These are phyloP conservation scores for Oryza nivara DNA, from an alignment of 176 grass and related monocot genomes.

Conservation along the genomic window DNA sequence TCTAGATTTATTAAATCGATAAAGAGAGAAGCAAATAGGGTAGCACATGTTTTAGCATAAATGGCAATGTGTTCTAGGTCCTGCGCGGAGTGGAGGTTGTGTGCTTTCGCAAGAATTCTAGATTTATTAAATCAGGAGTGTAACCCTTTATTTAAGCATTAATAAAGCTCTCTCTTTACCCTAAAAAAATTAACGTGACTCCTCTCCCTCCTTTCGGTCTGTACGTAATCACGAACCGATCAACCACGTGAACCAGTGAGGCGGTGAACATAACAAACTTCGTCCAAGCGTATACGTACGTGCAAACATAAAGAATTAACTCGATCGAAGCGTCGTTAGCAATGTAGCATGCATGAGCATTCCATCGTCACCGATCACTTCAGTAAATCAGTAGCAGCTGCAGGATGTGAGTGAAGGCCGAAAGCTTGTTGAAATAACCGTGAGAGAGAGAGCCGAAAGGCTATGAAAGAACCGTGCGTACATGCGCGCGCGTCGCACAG, in stretches of 20 bases:
- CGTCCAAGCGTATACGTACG: not conserved
- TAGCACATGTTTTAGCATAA: too few species aligned
- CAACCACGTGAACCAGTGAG: not conserved
- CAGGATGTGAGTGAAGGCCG: not conserved
- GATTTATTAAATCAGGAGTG: too few species aligned
- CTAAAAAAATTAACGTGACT: too few species aligned
- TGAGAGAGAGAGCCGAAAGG: not conserved
- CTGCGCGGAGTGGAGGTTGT: too few species aligned
- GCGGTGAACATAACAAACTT: not conserved
- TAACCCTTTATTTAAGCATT: too few species aligned
- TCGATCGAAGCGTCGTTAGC: not conserved
- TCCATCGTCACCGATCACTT: not conserved
- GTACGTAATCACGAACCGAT: not conserved
- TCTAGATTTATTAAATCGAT: too few species aligned
- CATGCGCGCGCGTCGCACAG: not conserved
- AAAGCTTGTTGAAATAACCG: not conserved
- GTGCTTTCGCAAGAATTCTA: too few species aligned
- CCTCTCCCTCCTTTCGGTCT: not conserved
- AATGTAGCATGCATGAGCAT: not conserved
- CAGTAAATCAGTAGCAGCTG: not conserved
- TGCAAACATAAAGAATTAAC: not conserved
- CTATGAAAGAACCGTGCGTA: not conserved
- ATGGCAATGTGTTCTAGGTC: too few species aligned
- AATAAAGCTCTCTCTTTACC: too few species aligned
- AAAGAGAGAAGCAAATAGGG: too few species aligned